phyloP scores from a whole-genome alignment of 2,329 filamentous ascomycete species.

The Fusarium virguliforme region DNA sequence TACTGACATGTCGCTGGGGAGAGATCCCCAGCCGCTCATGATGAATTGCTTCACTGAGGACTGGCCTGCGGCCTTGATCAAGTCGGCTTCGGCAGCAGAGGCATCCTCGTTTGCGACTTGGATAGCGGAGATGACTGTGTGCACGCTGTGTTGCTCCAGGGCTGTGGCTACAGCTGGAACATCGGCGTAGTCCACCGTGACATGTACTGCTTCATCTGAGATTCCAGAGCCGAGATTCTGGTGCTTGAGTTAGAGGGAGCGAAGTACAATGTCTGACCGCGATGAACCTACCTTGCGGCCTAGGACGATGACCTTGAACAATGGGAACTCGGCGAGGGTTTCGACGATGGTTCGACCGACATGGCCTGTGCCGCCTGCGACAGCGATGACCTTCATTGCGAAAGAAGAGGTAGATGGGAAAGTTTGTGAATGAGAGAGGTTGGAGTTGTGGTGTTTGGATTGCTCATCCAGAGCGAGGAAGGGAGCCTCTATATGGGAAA shows the following conservation, averaged over 20 bases:
- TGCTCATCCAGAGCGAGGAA: not conserved
- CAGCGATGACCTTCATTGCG: not conserved
- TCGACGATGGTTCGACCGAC: not conserved
- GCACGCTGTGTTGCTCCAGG: not conserved
- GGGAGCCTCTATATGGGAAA: not conserved
- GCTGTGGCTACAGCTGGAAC: not conserved
- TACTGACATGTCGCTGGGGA: not conserved
- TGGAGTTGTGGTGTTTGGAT: not conserved
- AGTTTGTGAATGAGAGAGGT: not conserved
- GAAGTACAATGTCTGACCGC: not conserved
- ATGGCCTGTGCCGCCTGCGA: constrained; percentile 7
- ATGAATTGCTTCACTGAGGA: not conserved
- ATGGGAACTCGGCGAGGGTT: not conserved
- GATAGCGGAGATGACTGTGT: constrained; percentile 21
- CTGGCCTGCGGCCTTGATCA: constrained; percentile 4
- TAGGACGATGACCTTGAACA: not conserved
- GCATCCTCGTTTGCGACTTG: constrained; percentile 12
- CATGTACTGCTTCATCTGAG: not conserved
- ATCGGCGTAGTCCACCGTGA: not conserved
- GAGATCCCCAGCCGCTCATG: constrained; percentile 9
- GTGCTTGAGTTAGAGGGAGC: not conserved
- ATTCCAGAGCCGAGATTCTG: not conserved
- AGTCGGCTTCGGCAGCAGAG: not conserved
- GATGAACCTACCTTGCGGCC: not conserved
- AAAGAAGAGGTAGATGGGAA: not conserved